Evolutionary conservation across 1,284 basidiomycete genomes (phyloP), one percentile per base, ranked within the genome.

Genomic region (Mycena sp.): DNA sequence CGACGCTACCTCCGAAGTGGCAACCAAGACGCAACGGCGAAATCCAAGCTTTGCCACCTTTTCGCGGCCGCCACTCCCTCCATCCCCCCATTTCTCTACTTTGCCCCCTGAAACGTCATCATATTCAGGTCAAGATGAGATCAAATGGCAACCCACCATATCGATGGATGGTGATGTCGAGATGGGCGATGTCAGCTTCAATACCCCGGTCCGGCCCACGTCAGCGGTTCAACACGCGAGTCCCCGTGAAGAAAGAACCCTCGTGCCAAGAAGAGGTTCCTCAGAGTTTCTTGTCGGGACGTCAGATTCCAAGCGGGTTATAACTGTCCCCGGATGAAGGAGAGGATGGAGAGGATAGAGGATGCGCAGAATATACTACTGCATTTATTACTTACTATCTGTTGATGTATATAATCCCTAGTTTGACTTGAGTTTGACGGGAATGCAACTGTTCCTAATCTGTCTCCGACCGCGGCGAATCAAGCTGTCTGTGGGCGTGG

Each of bases 11-110:
- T 37, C 48, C 38, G 32, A 49, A 41, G 28, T 43, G 7, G 16
- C 60, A 41, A 30, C 49, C 49, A 50, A 19, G 30, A 41, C 28
- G 9, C 28, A 49, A 21, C 64, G 56, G 53, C 62, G 52, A 23
- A 53, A 55, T 37, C 43, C 56, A 17, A 64, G 49, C 29, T 64
- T 64, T 25, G 61, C 67, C 3, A 68, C 64, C 25, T 68, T 68
- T 56, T 68, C 67, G 11, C 57, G 64, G 9, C 67, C 67, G 10
- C 67, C 67, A 17, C 58, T 53, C 19, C 49, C 43, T 3, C n/a
- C 57, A 19, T 61, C 59, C 12, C 45, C 45, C 17, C 44, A 26
- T 44, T 16, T 19, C 44, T 50, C 19, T 28, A 41, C 46, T 28
- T 16, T 21, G 30, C 25, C 44, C 16, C 23, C 50, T 1, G 30